phyloP scores from a whole-genome alignment of 2,329 filamentous ascomycete species.

The Colletotrichum godetiae region DNA sequence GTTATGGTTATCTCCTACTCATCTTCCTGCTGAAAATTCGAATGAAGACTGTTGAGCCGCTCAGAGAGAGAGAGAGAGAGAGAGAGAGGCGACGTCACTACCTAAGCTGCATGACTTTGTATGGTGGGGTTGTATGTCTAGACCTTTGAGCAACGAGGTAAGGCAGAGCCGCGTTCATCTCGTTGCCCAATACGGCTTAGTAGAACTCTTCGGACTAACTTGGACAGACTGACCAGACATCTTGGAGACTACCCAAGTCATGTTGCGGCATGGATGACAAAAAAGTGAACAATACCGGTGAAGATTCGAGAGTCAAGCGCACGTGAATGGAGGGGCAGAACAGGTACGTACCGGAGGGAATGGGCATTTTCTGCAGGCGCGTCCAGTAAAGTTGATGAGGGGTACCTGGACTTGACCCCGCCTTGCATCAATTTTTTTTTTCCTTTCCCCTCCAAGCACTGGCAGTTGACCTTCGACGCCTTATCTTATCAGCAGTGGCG shows the following conservation, averaged over 20 bases:
- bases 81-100: no score
- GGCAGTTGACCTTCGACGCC: constrained; percentile 5
- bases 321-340: constrained; percentile 34
- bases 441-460: neutral
- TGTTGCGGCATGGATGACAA: neutral
- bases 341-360: constrained; percentile 10
- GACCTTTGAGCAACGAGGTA: no score
- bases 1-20: no score
- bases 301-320: neutral
- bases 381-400: neutral
- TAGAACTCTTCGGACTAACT: neutral
- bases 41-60: no score
- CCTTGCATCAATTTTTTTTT: constrained; percentile 31
- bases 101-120: no score
- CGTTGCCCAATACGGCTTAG: neutral
- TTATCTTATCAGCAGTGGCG: constrained; percentile 36
- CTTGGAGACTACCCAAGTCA: neutral
- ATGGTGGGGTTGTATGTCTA: no score
- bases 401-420: constrained; percentile 32
- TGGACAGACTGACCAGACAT: neutral
- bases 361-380: neutral
- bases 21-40: no score
- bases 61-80: no score
- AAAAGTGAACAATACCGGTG: neutral
- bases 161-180: neutral